Conservation (phyloP, 495 filamentous ascomycete species). For the Hypoxylon intermedium region DNA sequence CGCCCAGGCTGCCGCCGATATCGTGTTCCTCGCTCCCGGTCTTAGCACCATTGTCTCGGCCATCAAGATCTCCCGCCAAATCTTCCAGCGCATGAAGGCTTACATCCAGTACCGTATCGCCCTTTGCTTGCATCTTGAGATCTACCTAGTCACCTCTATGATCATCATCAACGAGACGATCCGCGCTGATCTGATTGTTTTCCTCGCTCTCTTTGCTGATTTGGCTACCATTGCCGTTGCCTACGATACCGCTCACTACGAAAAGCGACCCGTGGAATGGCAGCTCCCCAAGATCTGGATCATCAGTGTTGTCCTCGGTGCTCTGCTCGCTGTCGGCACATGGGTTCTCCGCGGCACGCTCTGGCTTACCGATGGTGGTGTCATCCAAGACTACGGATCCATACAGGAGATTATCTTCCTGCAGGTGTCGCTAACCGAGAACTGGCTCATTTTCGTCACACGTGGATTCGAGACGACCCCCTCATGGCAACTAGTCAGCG, state of each 20-base stretch:
- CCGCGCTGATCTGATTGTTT: constrained; percentile 83
- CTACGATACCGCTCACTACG: constrained; percentile 89
- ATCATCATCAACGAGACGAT: constrained; percentile 79
- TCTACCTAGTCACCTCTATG: constrained; percentile 88
- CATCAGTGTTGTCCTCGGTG: constrained; percentile 78
- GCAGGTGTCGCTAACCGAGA: constrained; percentile 85
- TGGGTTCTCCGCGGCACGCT: constrained; percentile 83
- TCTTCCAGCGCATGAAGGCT: constrained; percentile 95
- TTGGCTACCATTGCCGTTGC: constrained; percentile 88
- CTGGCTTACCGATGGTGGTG: constrained; percentile 71
- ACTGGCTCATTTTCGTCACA: constrained; percentile 95
- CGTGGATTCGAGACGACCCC: constrained; percentile 81
- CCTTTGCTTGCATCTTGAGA: constrained; percentile 82
- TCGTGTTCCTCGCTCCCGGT: constrained; percentile 88
- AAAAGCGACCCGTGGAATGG: constrained; percentile 86
- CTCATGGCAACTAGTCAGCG: constrained; percentile 77
- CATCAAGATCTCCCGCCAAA: constrained; percentile 89
- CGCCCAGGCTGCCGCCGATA: constrained; percentile 87
- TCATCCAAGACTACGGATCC: constrained; percentile 81
- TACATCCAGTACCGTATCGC: constrained; percentile 96
- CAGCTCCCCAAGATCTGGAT: constrained; percentile 90
- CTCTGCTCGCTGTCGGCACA: constrained; percentile 77
- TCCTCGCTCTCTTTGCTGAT: constrained; percentile 91
- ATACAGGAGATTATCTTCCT: constrained; percentile 85
- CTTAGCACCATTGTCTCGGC: constrained; percentile 90